Base-by-base conservation (phyloP, 192 early-diverging fungal genomes). In the Cladochytrium replicatum region DNA sequence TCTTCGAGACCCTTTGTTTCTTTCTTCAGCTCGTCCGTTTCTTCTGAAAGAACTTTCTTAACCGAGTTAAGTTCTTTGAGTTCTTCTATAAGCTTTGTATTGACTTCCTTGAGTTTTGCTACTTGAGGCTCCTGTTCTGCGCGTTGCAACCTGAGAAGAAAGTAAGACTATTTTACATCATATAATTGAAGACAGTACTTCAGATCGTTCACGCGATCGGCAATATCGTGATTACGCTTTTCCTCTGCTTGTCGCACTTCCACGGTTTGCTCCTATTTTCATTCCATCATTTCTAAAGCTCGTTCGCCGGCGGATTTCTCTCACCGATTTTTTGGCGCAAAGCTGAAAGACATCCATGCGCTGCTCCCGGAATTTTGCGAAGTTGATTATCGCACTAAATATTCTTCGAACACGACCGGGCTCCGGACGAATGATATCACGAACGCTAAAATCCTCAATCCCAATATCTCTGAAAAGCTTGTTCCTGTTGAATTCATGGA, bases 321-420 rank as follows among this genome's bases (percentile, higher is more conserved):
- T 51, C 55, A 81, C 86, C 1, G 76, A 63, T 57, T 81, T 67
- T 27, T 57, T 50, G 1, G 75, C 80, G 55, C 72, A 81, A 34
- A 74, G 63, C 49, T 88, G 82, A 43, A 77, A 70, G 0, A 81
- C 57, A 1, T 61, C 67, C 64, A 88, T 66, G 4, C 79, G 67
- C 51, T 89, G 82, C 44, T 91, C 87, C 17, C 87, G 67, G 56
- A 94, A 94, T 67, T 87, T 92, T 43, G 80, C 83, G 73, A 88
- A 94, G 57, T 94, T 94, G 55, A 89, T 88, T 21, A 91, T 66
- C 4, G 75, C 84, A 60, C 82, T 85, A 6, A 94, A 68, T n/a
- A 87, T 74, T n/a, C 71, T 63, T 0, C 81, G 60, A 24, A 88
- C 63, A 3, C 80, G 72, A 0, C 54, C 64, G 0, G 81, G 69